Evolutionary conservation across 164 flowering plant genomes (phyloP).

Genomic region (Aristolochia fimbriata): DNA sequence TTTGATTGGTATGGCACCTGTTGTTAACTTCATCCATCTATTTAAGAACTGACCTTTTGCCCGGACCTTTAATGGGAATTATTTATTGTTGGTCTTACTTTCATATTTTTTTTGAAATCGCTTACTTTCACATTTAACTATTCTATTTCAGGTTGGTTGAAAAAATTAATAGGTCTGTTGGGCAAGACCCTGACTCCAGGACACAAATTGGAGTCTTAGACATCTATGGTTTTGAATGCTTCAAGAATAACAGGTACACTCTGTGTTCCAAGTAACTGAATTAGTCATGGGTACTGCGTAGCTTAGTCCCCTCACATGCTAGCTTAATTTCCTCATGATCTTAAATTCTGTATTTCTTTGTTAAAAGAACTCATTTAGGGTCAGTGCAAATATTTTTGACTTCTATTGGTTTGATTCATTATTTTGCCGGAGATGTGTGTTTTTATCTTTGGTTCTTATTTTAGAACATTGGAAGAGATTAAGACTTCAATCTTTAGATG

Average conservation of each 20-base stretch:
- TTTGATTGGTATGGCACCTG: constrained; percentile 67
- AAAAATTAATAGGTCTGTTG: constrained; percentile 87
- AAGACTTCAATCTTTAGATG: no score
- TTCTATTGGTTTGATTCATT: not conserved
- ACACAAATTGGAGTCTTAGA: constrained; percentile 90
- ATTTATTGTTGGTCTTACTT: not conserved
- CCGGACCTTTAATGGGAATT: not conserved
- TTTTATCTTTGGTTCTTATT: no score
- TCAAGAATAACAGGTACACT: constrained; percentile 63
- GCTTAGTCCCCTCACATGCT: no score
- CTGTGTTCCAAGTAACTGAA: no score
- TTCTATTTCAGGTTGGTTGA: constrained; percentile 76
- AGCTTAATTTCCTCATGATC: no score
- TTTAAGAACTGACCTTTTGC: not conserved
- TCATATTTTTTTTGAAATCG: no score
- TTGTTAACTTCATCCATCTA: no score
- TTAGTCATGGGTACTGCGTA: no score
- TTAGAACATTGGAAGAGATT: no score
- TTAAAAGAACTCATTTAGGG: no score
- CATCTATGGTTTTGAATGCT: constrained; percentile 96
- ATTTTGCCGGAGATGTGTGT: no score
- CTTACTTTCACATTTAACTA: not conserved
- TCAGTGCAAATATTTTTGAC: not conserved
- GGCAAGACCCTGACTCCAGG: constrained; percentile 73
- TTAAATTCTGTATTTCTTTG: no score